phyloP scores from a whole-genome alignment of 2,329 filamentous ascomycete genomes.

The Claviceps quebecensis region DNA sequence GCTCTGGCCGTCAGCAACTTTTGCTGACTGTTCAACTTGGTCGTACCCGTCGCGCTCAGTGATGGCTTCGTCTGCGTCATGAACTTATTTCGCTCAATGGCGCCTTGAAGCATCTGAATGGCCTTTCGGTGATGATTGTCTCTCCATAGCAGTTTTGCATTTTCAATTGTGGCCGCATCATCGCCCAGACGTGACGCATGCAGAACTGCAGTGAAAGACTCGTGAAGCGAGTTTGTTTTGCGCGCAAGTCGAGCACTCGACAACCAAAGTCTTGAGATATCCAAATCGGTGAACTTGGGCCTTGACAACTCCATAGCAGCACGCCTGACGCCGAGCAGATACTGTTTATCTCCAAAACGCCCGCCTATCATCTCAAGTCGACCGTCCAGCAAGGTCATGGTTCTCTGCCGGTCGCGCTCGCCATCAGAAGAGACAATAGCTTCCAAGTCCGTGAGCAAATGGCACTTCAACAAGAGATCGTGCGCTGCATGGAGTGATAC shows the following conservation, averaged over 20 bases:
- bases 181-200: constrained; percentile 77
- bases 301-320: constrained; percentile 71
- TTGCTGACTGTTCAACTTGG: constrained; percentile 32
- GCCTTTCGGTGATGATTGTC: constrained; percentile 89
- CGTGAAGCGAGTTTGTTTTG: constrained; percentile 69
- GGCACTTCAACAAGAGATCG: constrained; percentile 70
- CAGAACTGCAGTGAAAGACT: constrained; percentile 86
- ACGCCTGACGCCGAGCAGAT: constrained; percentile 70
- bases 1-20: constrained; percentile 59
- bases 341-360: constrained; percentile 87
- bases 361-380: constrained; percentile 83
- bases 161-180: constrained; percentile 81
- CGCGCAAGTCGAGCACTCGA: constrained; percentile 72
- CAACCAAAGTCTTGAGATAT: constrained; percentile 76
- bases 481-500: constrained; percentile 74
- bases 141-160: constrained; percentile 83
- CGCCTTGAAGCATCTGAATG: constrained; percentile 77
- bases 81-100: constrained; percentile 72
- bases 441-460: constrained; percentile 79
- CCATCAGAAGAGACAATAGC: constrained; percentile 45
- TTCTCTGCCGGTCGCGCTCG: constrained; percentile 22
- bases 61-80: constrained; percentile 31
- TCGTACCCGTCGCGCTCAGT: constrained; percentile 17
- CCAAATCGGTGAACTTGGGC: constrained; percentile 49
- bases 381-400: constrained; percentile 39